Evolutionary conservation across 2,329 filamentous ascomycete genomes (phyloP), one percentile per base, ranked within the genome.

Genomic region (Colletotrichum filicis): DNA sequence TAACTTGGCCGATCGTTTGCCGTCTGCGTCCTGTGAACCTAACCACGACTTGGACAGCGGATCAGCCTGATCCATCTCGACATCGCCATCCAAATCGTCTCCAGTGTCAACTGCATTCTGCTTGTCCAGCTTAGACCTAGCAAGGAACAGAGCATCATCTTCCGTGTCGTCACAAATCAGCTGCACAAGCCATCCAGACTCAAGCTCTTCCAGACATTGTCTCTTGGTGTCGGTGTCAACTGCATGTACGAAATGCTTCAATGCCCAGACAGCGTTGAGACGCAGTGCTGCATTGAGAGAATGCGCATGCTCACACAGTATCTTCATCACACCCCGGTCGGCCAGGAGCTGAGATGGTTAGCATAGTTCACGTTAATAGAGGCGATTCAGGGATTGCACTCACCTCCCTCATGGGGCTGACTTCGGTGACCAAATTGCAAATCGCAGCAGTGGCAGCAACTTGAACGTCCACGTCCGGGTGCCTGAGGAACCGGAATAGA

Each of bases 391-490:
- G 5, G 42, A 22, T 11, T 37, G 49, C 22, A 86, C 92, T 85
- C 81, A 96, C 94, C 80, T 95, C 92, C 81, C 94, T 92, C 91
- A 98, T 95, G 1, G 97, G 95, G 79, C 95, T 98, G 77, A 97
- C 94, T 75, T 97, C 94, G 59, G 95, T 87, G 6, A 97, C 89
- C 61, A 99, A 83, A 80, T 99, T 99, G 77, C 92, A 95, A 52
- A 97, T 90, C 7, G 93, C 92, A 46, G 93, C 92, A 0, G 95
- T 97, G 6, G 96, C 95, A 61, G 95, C 95, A 79, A 97, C 92
- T 79, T 95, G 93, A 5, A 98, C 92, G 65, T 96, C 92, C 37
- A 94, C 84, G 76, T 97, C 91, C 7, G 88, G 87, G 81, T 97
- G 93, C 70, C 88, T 91, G 75, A 98, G 87, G 58, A 98, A 90